Evolutionary conservation across 805 yeast genomes (phyloP).

Genomic region (Starmerella gropengiesseri): DNA sequence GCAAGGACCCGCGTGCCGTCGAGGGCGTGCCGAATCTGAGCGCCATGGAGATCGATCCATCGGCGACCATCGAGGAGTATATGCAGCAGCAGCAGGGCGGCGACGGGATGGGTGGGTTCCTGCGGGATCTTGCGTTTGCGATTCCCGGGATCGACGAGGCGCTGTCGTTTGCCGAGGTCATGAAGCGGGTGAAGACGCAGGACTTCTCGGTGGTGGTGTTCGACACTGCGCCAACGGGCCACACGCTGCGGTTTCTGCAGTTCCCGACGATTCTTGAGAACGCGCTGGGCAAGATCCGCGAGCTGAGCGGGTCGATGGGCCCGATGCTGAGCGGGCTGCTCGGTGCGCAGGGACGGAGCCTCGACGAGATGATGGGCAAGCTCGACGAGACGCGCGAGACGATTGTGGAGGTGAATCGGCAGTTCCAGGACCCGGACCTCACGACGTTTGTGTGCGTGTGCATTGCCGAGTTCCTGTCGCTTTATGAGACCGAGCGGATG

Average conservation of each 20-base stretch:
- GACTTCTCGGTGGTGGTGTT: slow-evolving; percentile 82
- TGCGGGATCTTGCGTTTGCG: slow-evolving; percentile 85
- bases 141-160: slow-evolving; percentile 99
- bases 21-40: slow-evolving; percentile 79
- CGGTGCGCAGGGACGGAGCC: slow-evolving; percentile 38
- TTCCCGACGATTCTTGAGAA: slow-evolving; percentile 87
- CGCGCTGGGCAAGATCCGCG: slow-evolving; percentile 75
- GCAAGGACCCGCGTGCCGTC: slow-evolving; percentile 90
- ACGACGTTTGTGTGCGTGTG: slow-evolving; percentile 93
- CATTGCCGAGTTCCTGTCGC: slow-evolving; percentile 88
- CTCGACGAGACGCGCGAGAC: slow-evolving; percentile 68
- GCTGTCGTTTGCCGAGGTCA: slow-evolving; percentile 91
- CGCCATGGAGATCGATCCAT: slow-evolving; percentile 98
- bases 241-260: slow-evolving; percentile 87
- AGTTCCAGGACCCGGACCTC: slow-evolving; percentile 89
- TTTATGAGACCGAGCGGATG: slow-evolving; percentile 95
- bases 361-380: slow-evolving; percentile 62
- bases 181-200: slow-evolving; percentile 80
- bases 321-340: slow-evolving; percentile 76
- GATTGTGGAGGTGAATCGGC: slow-evolving; percentile 81
- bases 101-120: slow-evolving; percentile 51
- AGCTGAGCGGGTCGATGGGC: slow-evolving; percentile 75
- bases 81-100: slow-evolving; percentile 34
- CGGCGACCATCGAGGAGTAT: slow-evolving; percentile 84
- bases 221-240: slow-evolving; percentile 99